Evolutionary conservation across 2,329 filamentous ascomycete genomes (phyloP).

Genomic region (Dothideomycetes sp.): DNA sequence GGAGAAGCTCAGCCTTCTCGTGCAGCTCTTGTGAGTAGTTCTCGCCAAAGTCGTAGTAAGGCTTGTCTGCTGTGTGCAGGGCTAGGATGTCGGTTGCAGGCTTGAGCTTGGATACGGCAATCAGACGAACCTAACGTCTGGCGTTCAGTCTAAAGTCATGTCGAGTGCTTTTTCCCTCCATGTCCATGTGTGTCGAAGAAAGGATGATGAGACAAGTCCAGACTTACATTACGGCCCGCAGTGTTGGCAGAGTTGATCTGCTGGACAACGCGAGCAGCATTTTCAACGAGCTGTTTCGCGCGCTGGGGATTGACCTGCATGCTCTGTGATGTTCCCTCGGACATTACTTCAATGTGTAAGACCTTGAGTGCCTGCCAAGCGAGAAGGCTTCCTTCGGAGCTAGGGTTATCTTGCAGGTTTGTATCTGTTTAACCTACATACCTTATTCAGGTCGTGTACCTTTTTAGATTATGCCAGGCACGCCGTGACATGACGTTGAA

Average conservation of each 20-base stretch:
- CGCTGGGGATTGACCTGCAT: conserved; percentile 31
- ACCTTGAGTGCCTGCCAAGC: no score
- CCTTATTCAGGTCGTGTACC: no score
- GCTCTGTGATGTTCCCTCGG: conserved; percentile 3
- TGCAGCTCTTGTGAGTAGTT: conserved; percentile 78
- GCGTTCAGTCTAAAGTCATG: background rate
- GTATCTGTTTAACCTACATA: no score
- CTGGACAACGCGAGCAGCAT: conserved; percentile 28
- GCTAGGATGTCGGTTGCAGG: conserved; percentile 83
- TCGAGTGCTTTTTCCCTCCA: background rate
- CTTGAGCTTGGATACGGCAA: conserved; percentile 94
- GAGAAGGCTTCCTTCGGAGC: no score
- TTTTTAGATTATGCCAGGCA: no score
- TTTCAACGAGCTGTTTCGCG: conserved; percentile 34
- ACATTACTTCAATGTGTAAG: no score
- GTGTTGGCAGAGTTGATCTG: conserved; percentile 30
- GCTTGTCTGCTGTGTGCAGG: conserved; percentile 46
- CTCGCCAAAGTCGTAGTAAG: conserved; percentile 78
- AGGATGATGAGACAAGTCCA: background rate
- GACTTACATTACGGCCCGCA: conserved; percentile 19
- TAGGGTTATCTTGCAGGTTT: no score
- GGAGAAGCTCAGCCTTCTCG: conserved; percentile 74
- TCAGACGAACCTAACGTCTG: conserved; percentile 57
- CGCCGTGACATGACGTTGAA: no score
- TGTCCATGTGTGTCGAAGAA: background rate